Evolutionary conservation across 2,329 filamentous ascomycete genomes (phyloP), one percentile per base, ranked within the genome.

Genomic region (Ophiocordyceps camponoti-leonardi): DNA sequence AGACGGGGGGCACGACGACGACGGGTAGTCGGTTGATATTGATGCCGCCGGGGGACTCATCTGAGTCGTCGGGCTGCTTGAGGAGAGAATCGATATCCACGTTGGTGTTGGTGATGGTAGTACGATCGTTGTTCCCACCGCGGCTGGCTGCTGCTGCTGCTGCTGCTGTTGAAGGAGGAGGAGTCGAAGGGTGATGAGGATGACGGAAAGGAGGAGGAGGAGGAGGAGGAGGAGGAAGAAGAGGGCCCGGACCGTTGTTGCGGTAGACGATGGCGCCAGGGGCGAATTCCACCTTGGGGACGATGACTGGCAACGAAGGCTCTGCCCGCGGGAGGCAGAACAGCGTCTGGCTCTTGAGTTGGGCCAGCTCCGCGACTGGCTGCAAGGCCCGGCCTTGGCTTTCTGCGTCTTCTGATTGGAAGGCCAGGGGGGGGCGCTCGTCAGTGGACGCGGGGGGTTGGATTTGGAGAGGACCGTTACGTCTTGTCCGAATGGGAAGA

Each of bases 51-150:
- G 71, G 71, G 63, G 80, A 79, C 73, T 83, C 80, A 74, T 79
- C 69, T 66, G 81, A 80, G 73, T 79, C 79, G 61, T 78, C 69
- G 61, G 73, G 75, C 73, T 88, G 75, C 73, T 88, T 85, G 66
- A 94, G 76, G 54, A 94, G 77, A 54, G 83, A 81, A 66, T 84
- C 79, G 83, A 94, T 93, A 88, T 94, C 87, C 87, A 94, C 81
- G 76, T 73, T 88, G 78, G 71, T 77, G 75, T 72, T 72, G n/a
- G n/a, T n/a, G n/a, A n/a, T n/a, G n/a, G n/a, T n/a, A n/a, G n/a
- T n/a, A n/a, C n/a, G n/a, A n/a, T n/a, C n/a, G 59, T 52, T 45
- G 45, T 51, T 47, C 45, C 49, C 49, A 48, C 53, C 53, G 47
- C 53, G 52, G 51, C 49, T 53, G 49, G 51, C 51, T 50, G 49